These are phyloP conservation scores for Protomyces macrosporus DNA, from an alignment of 1,139 yeast species.

Conservation along the genomic window DNA sequence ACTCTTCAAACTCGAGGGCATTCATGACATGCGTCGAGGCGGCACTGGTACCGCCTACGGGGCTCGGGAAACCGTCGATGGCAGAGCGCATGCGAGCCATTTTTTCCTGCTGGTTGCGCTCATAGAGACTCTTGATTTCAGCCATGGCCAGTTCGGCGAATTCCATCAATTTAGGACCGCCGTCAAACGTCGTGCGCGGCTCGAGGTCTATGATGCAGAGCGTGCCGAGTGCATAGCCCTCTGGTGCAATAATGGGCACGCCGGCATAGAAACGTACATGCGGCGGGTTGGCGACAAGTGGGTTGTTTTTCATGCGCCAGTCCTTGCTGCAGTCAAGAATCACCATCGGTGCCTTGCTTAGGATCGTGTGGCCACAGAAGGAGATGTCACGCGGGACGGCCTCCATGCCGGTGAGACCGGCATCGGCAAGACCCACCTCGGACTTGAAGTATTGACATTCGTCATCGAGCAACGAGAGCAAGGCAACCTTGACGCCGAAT, in stretches of 20 bases:
- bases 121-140: constrained; percentile 23
- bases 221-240: constrained; percentile 31
- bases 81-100: constrained; percentile 14
- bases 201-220: constrained; percentile 29
- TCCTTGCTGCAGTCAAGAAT: constrained; percentile 30
- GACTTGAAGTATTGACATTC: constrained; percentile 26
- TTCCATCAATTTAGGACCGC: constrained; percentile 26
- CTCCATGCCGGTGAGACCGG: constrained; percentile 15
- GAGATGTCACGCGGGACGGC: constrained; percentile 29
- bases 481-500: constrained; percentile 17
- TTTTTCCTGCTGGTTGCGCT: constrained; percentile 20
- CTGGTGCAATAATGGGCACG: constrained; percentile 31
- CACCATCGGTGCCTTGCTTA: constrained; percentile 29
- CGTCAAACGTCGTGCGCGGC: constrained; percentile 29
- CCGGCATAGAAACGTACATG: constrained; percentile 32
- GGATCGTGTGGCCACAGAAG: constrained; percentile 31
- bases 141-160: constrained; percentile 29
- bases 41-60: not conserved
- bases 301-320: constrained; percentile 32
- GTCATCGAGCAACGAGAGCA: constrained; percentile 21
- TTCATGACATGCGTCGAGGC: constrained; percentile 6
- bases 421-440: constrained; percentile 15
- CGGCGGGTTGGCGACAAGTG: constrained; percentile 30
- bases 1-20: constrained; percentile 18
- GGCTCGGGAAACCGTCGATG: constrained; percentile 11